Conservation (phyloP, 2,329 filamentous ascomycete genomes). For the Coleophoma eucalyptorum region DNA sequence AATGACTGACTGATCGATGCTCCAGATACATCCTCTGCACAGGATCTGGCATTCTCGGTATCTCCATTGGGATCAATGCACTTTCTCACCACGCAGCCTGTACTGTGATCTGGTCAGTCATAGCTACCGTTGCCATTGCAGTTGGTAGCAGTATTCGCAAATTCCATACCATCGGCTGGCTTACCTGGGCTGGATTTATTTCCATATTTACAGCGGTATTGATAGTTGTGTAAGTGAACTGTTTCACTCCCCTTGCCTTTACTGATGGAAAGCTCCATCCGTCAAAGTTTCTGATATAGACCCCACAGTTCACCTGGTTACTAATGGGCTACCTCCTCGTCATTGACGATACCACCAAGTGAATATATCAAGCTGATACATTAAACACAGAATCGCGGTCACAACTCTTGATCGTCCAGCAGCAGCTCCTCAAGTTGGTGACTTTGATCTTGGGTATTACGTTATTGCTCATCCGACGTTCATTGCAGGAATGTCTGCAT, state of each 20-base stretch:
- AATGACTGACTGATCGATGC: neutral
- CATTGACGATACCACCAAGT: too few species aligned
- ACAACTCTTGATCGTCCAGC: constrained; percentile 52
- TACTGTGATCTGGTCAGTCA: constrained; percentile 51
- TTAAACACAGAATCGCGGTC: constrained; percentile 39
- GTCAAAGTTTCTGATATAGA: too few species aligned
- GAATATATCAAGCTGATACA: neutral
- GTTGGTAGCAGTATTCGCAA: constrained; percentile 48
- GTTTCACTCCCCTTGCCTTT: neutral
- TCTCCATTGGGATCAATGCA: constrained; percentile 55
- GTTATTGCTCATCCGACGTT: constrained; percentile 52
- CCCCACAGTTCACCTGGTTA: too few species aligned
- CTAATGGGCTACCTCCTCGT: too few species aligned
- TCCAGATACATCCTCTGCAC: constrained; percentile 45
- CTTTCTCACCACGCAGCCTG: constrained; percentile 52
- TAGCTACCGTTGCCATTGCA: constrained; percentile 45
- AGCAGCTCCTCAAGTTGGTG: constrained; percentile 52
- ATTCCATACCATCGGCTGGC: constrained; percentile 54
- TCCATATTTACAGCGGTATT: constrained; percentile 55
- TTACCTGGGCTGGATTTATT: constrained; percentile 55
- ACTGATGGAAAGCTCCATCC: too few species aligned
- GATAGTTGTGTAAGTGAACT: constrained; percentile 29
- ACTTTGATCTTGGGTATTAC: constrained; percentile 55
- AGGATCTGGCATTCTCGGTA: constrained; percentile 52
- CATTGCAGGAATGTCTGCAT: constrained; percentile 51